Percentiles rank a stretch among this genome's conserved stretches.
Conservation (phyloP, 345 rosid genomes). For the Eucalyptus tenuipes region DNA sequence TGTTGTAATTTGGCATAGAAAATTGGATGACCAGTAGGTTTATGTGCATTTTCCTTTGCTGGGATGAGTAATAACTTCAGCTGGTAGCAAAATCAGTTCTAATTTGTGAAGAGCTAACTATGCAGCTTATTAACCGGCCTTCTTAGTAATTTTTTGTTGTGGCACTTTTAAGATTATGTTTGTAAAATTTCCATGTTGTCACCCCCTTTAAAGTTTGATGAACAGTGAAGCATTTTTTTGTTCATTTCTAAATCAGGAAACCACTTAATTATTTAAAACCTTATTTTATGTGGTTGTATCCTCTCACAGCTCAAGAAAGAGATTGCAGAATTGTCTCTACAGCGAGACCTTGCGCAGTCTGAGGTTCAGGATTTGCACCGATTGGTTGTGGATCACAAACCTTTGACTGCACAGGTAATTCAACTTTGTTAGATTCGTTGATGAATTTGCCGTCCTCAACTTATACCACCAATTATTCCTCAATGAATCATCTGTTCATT, state of each 20-base stretch:
- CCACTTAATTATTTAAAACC: neutral
- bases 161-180: neutral
- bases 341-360: conserved; percentile 40
- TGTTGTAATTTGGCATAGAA: neutral
- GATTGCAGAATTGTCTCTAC: conserved; percentile 33
- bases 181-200: neutral
- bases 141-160: neutral
- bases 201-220: neutral
- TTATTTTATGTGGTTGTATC: neutral
- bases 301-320: conserved; percentile 59
- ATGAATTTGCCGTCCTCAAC: neutral
- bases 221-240: neutral
- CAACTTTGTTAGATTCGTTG: neutral
- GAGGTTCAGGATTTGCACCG: conserved; percentile 49
- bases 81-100: neutral
- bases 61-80: neutral
- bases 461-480: neutral
- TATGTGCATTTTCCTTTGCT: neutral
- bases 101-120: neutral
- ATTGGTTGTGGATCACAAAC: conserved; percentile 18
- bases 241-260: neutral
- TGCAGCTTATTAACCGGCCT: neutral
- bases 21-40: neutral
- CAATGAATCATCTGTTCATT: neutral
- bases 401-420: conserved; percentile 17